These are phyloP conservation scores for Phytophthora fragariae DNA, from an alignment of 352 stramenopile species.

Conservation along the genomic window DNA sequence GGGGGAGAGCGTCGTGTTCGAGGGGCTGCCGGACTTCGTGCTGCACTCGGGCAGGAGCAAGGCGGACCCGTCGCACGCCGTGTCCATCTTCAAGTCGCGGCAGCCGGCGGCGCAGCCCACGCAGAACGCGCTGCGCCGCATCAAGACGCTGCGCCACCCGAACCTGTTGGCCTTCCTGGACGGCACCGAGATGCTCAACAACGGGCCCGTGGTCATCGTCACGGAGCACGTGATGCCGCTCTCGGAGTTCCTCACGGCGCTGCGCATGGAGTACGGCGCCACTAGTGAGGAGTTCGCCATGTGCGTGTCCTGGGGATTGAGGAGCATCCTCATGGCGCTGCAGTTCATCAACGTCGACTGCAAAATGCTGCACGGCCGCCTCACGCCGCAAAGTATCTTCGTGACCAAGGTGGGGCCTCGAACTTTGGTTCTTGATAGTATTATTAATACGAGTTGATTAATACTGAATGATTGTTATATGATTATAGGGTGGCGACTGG, in stretches of 20 bases:
- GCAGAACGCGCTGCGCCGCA: conserved; percentile 92
- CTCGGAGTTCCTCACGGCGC: conserved; percentile 85
- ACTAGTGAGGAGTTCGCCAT: conserved; percentile 79
- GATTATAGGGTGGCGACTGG: conserved; percentile 90
- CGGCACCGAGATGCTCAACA: conserved; percentile 74
- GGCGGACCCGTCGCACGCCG: conserved; percentile 69
- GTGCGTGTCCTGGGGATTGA: conserved; percentile 93
- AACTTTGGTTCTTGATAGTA: background rate
- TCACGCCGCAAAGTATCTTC: conserved; percentile 93
- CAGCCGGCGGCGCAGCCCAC: conserved; percentile 78
- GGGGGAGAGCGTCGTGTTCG: conserved; percentile 59
- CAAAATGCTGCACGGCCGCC: conserved; percentile 93
- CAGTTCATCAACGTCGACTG: conserved; percentile 95
- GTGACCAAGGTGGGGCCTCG: conserved; percentile 84
- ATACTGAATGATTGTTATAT: background rate
- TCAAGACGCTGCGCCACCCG: conserved; percentile 95
- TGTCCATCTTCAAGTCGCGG: conserved; percentile 95
- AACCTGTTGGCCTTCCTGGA: conserved; percentile 93
- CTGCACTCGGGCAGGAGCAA: conserved; percentile 91
- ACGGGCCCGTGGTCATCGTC: conserved; percentile 93
- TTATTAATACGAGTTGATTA: background rate
- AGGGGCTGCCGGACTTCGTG: conserved; percentile 78
- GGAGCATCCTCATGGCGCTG: conserved; percentile 93
- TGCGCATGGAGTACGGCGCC: conserved; percentile 67
- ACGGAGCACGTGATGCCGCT: conserved; percentile 95